Base-by-base conservation (phyloP, 352 stramenopile species). In the Phytopythium ostracodes region DNA sequence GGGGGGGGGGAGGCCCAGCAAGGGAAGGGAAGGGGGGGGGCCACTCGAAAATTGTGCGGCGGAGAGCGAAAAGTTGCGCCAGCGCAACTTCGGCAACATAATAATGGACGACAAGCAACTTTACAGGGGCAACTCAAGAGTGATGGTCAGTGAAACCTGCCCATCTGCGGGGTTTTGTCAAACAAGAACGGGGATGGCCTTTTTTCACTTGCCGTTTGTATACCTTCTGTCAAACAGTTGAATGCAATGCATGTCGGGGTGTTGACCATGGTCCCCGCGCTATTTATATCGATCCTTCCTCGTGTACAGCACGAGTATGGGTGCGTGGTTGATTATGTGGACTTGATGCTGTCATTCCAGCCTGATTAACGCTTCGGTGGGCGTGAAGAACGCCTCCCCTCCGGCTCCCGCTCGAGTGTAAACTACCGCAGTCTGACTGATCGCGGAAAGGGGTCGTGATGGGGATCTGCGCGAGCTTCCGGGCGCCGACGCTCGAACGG, bases 401-500 rank as follows among this genome's bases (percentile, higher is more conserved):
- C n/a, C n/a, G 29, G 29, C 29, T 33, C 7, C 29, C 29, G 29
- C 7, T 33, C 29, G 29, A 33, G 29, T 8, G 29, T 3, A 33
- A 33, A 7, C 7, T 33, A 3, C 29, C 29, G 3, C 29, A 7
- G 29, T 7, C 29, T 33, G 4, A 33, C 29, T 7, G 7, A 33
- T 33, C 29, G 29, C 29, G 29, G 29, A 33, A 33, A 33, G 29
- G 4, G 29, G n/a, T n/a, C 29, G 29, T 7, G 22, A 88, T 88
- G 78, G 78, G 78, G 31, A 44, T 71, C 56, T 88, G 78, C 63
- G 65, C 70, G 36, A 88, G 78, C 65, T 71, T 61, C 8, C 35
- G 59, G 12, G 55, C 66, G 56, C 59, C 63, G 29, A 67, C 67
- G 36, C 60, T 88, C 50, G 44, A 64, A 7, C 50, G 70, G 27